Evolutionary conservation across 345 rosid species (phyloP), one percentile per base, ranked within the genome.

Genomic region (Noccaea caerulescens): DNA sequence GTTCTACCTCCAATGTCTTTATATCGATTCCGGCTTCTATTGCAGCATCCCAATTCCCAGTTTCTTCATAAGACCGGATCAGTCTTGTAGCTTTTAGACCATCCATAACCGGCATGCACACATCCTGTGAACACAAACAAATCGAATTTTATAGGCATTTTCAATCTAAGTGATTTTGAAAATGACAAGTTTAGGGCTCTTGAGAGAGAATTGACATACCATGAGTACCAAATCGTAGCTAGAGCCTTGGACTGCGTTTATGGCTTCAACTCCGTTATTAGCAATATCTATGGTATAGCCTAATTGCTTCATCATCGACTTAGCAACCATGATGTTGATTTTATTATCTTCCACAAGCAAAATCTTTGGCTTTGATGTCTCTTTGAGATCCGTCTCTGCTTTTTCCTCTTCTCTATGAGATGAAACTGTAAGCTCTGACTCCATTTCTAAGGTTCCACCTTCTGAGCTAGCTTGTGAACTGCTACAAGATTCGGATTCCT

Each of bases 321-420:
- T 79, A 2, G 96, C 78, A 71, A 91, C 98, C 88, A 86, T 87
- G 65, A 91, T 85, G 77, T 93, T 93, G 69, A 91, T 87, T 79
- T 85, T 91, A 79, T 91, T 91, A 76, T 93, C 98, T 84, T 93
- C 98, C 45, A 88, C 98, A n/a, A 93, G 93, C 49, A 93, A 89
- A 61, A 93, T 91, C 84, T 82, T 89, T 20, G 98, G 97, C 77
- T 71, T 82, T 45, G 78, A n/a, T 71, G 16, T 66, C 81, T 71
- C 82, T 58, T 69, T 56, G 23, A 61, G 16, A 61, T 27, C 49
- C 56, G 12, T 52, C 27, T 69, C 74, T 1, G 79, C 23, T 67
- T 74, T 84, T 54, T 30, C 75, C 18, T 83, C 90, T 65, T 69
- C 69, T 64, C 45, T 78, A 9, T 46, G 77, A 71, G 77, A 56